Conservation (phyloP, 257 asterid genomes). For the Osmanthus fragrans region DNA sequence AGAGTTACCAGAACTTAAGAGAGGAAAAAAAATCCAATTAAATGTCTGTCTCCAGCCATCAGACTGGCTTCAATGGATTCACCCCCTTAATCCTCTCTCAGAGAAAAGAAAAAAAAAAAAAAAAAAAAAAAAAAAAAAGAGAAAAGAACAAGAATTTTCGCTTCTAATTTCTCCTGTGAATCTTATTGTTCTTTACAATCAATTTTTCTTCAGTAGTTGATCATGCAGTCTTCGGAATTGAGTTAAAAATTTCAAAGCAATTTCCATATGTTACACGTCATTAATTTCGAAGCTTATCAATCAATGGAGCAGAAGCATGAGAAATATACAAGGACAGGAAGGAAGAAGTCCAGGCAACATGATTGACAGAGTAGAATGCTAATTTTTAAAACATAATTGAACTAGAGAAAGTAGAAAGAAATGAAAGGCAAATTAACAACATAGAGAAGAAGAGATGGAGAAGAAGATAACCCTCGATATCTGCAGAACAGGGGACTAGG, state of each 20-base stretch:
- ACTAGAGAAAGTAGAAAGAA: neutral
- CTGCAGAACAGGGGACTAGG: neutral
- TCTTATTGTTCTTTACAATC: neutral
- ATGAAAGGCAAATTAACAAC: neutral
- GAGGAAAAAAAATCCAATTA: neutral
- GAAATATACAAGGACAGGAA: neutral
- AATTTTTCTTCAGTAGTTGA: neutral
- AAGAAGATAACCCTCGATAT: neutral
- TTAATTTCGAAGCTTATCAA: neutral
- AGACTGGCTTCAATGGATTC: neutral
- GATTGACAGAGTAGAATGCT: neutral
- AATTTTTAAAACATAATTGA: neutral
- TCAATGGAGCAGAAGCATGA: neutral
- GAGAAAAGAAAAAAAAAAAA: neutral
- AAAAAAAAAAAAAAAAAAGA: too few species aligned
- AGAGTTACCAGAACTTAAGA: neutral
- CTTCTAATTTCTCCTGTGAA: neutral
- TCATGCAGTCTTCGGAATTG: neutral
- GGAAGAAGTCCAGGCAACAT: neutral
- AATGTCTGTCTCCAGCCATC: neutral
- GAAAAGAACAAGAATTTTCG: neutral
- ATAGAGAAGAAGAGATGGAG: neutral
- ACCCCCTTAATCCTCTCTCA: neutral
- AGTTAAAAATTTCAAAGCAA: neutral
- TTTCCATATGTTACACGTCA: neutral